Evolutionary conservation across 78 protist genomes (phyloP), one percentile per base, ranked within the genome.

Genomic region (Emiliania huxleyi): DNA sequence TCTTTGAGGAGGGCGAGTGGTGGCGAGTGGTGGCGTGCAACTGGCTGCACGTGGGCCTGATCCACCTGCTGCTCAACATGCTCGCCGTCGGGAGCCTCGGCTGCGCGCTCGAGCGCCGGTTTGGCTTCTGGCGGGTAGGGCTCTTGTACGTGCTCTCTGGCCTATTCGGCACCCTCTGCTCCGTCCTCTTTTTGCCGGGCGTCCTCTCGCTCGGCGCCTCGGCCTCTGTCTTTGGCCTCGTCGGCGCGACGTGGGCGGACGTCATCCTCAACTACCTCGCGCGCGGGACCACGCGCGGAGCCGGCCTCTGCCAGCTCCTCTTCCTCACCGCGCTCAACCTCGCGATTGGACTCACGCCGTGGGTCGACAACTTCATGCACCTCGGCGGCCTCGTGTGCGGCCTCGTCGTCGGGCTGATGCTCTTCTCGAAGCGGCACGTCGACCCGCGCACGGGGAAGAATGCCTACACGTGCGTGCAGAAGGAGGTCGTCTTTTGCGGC

Each of bases 331-430:
- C 18, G 35, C n/a, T 77, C 29, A 77, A 77, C 46, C 2, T 77
- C 25, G 1, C 11, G n/a, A 40, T 77, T 23, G 85, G 85, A 21
- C 46, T 77, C 48, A 77, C 85, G 4, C 85, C 85, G 15, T 77
- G 3, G 4, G 85, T 77, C 15, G 85, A 77, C 85, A 77, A 77
- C 85, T 77, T 77, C 85, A 77, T 77, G 85, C 85, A 77, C 46
- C 48, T 77, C 33, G 85, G 85, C 46, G 85, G 85, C 29, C 21
- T 77, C n/a, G 85, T 77, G 21, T 3, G 46, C 4, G 85, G 85
- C 49, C 1, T 77, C n/a, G 11, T 77, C 48, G 26, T 77, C 6
- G 85, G 85, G 2, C 29, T 37, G 35, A 1, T 19, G n/a, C 23
- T 77, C 46, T 40, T 77, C 48, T 37, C 85, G 48, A 77, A 77